phyloP scores from a whole-genome alignment of 2,329 filamentous ascomycete genomes.

The Claviceps sp. region DNA sequence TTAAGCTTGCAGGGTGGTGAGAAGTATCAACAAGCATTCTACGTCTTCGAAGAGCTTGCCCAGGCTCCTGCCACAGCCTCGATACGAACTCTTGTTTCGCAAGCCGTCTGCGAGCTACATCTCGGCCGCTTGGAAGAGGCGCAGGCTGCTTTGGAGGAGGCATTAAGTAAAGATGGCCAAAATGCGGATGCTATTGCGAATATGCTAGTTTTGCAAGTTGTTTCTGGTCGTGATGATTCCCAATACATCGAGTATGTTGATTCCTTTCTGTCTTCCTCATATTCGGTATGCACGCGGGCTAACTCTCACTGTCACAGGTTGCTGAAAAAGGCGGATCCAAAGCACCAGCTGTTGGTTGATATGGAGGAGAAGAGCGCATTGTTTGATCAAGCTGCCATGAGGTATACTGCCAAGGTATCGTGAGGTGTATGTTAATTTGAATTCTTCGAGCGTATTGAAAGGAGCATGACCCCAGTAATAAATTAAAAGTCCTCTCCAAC shows the following conservation, averaged over 20 bases:
- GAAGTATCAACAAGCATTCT: constrained; percentile 92
- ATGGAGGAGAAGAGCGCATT: constrained; percentile 73
- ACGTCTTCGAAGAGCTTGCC: constrained; percentile 93
- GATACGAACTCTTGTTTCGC: constrained; percentile 63
- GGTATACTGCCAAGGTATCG: constrained; percentile 75
- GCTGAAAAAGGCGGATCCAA: constrained; percentile 44
- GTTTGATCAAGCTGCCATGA: constrained; percentile 75
- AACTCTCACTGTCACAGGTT: constrained; percentile 27
- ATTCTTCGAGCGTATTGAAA: constrained; percentile 18
- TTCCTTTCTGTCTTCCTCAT: too few relatives aligned
- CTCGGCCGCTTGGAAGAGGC: constrained; percentile 81
- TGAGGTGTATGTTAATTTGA: constrained; percentile 9
- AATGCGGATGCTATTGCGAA: constrained; percentile 72
- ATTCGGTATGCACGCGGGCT: background rate
- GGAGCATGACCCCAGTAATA: constrained; percentile 12
- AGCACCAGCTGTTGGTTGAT: constrained; percentile 61
- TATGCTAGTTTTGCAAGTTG: constrained; percentile 61
- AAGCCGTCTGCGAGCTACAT: constrained; percentile 85
- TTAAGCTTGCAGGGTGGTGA: constrained; percentile 58
- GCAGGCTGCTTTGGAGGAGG: constrained; percentile 72
- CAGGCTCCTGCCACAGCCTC: constrained; percentile 73
- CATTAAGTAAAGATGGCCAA: constrained; percentile 57
- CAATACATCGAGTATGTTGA: constrained; percentile 50
- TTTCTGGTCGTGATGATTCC: constrained; percentile 57
- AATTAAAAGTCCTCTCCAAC: too few relatives aligned